Conservation (phyloP, 2,329 filamentous ascomycete species). For the Cryphonectria radicalis region DNA sequence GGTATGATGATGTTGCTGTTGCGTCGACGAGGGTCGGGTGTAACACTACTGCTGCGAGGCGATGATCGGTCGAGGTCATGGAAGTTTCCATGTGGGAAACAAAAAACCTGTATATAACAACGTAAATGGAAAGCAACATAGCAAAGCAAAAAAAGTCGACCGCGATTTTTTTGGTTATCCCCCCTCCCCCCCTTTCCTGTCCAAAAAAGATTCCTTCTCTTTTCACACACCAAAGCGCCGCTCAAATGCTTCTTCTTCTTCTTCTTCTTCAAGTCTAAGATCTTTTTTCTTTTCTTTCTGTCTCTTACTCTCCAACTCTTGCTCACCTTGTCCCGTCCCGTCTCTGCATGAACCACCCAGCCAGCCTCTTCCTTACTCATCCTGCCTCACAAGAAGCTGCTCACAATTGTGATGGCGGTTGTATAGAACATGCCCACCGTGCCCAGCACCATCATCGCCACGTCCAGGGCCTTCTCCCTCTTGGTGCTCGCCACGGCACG, state of each 20-base stretch:
- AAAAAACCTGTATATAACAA: not conserved
- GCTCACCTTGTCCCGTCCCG: not conserved
- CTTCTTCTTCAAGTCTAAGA: not conserved
- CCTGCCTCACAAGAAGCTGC: conserved; percentile 42
- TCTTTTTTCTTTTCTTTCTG: not conserved
- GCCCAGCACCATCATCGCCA: conserved; percentile 66
- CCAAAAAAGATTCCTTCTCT: not conserved
- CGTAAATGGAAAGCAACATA: not conserved
- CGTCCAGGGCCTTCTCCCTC: conserved; percentile 61
- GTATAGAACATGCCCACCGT: conserved; percentile 73
- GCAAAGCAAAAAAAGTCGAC: not conserved
- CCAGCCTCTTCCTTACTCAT: not conserved
- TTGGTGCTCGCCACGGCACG: conserved; percentile 64
- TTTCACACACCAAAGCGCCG: conserved; percentile 9
- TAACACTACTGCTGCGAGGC: not conserved
- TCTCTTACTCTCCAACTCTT: not conserved
- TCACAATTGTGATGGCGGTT: conserved; percentile 62
- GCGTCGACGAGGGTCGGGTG: conserved; percentile 55
- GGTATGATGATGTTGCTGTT: conserved; percentile 64
- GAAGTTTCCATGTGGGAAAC: not conserved
- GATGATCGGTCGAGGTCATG: not conserved
- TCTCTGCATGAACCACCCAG: not conserved
- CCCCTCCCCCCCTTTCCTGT: not conserved
- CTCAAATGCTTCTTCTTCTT: conserved; percentile 4
- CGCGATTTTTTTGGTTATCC: not conserved